Evolutionary conservation across 2,329 filamentous ascomycete species (phyloP), one percentile per base, ranked within the genome.

Genomic region (Cladorrhinum sp.): DNA sequence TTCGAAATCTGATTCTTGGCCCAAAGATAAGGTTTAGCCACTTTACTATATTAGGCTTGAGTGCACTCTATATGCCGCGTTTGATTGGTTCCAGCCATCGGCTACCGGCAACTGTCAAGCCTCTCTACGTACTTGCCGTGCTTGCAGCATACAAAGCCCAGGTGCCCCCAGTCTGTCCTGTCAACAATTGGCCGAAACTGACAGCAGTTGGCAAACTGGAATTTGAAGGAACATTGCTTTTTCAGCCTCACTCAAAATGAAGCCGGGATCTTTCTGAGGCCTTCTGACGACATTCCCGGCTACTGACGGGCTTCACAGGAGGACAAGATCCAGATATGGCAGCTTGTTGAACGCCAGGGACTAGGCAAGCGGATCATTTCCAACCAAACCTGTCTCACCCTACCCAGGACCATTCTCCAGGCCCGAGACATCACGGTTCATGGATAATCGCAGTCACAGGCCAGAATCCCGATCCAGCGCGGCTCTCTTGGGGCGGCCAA

Each of bases 171-270:
- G 30, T 20, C 36, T 55, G n/a, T 39, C 21, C 52, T 55, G 52
- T 42, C 52, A 55, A 55, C 52, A 55, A 55, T 55, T 55, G 52
- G 52, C 52, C 52, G 52, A 55, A 54, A 21, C 9, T 53, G 51
- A 33, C 33, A 36, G 20, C 49, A 52, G 26, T 28, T 53, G 26
- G 24, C 50, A 54, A 33, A 21, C 30, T 54, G 2, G 28, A 28
- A 54, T 53, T 24, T 30, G 26, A 30, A 30, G 36, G 16, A 42
- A 42, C 36, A 42, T 42, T 54, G 10, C 14, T 50, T 54, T 26
- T 54, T 54, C 52, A 54, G 33, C 53, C 53, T 55, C 53, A 55
- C 18, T 16, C 24, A 21, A 24, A 46, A 36, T 23, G 53, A 55
- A 42, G 33, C 33, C 53, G 53, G 24, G 18, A 55, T 39, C 53